Conservation (phyloP, 805 yeast genomes). For the Starmerella sp. region DNA sequence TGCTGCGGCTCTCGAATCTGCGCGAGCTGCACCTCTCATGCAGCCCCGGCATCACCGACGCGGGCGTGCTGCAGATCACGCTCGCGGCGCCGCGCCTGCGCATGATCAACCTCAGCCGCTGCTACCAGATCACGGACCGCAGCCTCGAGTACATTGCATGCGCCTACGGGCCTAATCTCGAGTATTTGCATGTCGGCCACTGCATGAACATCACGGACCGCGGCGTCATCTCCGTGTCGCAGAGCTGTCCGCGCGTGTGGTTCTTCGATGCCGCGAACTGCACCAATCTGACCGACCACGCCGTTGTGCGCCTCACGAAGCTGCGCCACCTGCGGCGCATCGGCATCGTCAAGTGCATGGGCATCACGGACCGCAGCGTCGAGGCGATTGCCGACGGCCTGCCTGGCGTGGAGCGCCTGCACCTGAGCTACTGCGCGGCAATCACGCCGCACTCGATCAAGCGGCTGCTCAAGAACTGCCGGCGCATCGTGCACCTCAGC, state of each 20-base stretch:
- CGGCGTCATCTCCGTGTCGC: conserved; percentile 66
- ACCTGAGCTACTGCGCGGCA: conserved; percentile 79
- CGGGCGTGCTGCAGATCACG: conserved; percentile 60
- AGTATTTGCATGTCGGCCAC: conserved; percentile 87
- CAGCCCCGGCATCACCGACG: conserved; percentile 71
- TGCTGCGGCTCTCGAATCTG: conserved; percentile 51
- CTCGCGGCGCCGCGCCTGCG: conserved; percentile 72
- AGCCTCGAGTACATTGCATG: conserved; percentile 56
- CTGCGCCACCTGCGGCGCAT: conserved; percentile 76
- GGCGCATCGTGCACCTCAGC: conserved; percentile 77
- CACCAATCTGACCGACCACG: conserved; percentile 70
- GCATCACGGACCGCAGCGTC: conserved; percentile 76
- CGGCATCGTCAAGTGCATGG: conserved; percentile 83
- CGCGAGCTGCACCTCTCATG: conserved; percentile 78
- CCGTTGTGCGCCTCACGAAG: conserved; percentile 63
- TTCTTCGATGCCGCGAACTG: conserved; percentile 95
- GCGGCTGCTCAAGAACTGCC: conserved; percentile 65
- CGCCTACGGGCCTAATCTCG: conserved; percentile 67
- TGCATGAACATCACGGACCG: conserved; percentile 81
- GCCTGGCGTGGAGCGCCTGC: conserved; percentile 77
- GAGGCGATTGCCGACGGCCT: conserved; percentile 44
- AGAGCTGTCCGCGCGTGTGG: conserved; percentile 72
- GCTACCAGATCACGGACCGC: conserved; percentile 74
- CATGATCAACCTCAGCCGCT: conserved; percentile 80
- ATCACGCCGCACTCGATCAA: conserved; percentile 69